Evolutionary conservation across 2,329 filamentous ascomycete genomes (phyloP).

Genomic region (Paraphaeosphaeria sporulosa): DNA sequence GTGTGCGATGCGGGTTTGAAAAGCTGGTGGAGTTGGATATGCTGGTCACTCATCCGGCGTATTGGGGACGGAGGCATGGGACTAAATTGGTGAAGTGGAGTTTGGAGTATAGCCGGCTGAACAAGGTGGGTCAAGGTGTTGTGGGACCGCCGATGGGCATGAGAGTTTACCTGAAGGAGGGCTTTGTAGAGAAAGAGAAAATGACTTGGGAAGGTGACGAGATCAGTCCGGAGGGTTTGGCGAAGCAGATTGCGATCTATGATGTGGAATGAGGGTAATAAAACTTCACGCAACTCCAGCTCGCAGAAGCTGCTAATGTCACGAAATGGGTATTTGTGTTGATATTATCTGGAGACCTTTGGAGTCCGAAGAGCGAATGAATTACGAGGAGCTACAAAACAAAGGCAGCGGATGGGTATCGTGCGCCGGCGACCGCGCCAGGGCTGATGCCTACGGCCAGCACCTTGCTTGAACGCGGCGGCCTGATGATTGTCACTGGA

Average conservation of each 20-base stretch:
- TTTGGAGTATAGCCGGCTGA: constrained; percentile 1
- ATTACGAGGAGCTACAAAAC: too few relatives aligned
- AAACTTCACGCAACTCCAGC: background rate
- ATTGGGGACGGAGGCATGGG: constrained; percentile 1
- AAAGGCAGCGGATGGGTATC: too few relatives aligned
- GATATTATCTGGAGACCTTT: too few relatives aligned
- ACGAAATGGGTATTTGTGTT: too few relatives aligned
- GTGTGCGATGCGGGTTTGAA: background rate
- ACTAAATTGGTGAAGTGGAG: constrained; percentile 1
- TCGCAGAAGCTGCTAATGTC: too few relatives aligned
- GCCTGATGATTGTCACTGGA: background rate
- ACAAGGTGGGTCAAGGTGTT: background rate
- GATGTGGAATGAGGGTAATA: background rate
- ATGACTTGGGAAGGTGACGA: background rate
- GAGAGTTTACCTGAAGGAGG: constrained; percentile 4
- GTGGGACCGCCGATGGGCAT: background rate
- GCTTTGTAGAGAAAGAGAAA: constrained; percentile 2
- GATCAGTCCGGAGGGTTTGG: background rate
- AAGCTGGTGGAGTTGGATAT: constrained; percentile 4
- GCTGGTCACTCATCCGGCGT: background rate
- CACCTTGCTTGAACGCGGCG: too few relatives aligned
- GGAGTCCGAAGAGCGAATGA: too few relatives aligned
- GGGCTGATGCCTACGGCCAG: too few relatives aligned
- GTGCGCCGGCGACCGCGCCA: too few relatives aligned
- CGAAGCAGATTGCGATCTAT: constrained; percentile 2